Conservation (phyloP, 139 green algal species). For the Haematococcus lacustris region DNA sequence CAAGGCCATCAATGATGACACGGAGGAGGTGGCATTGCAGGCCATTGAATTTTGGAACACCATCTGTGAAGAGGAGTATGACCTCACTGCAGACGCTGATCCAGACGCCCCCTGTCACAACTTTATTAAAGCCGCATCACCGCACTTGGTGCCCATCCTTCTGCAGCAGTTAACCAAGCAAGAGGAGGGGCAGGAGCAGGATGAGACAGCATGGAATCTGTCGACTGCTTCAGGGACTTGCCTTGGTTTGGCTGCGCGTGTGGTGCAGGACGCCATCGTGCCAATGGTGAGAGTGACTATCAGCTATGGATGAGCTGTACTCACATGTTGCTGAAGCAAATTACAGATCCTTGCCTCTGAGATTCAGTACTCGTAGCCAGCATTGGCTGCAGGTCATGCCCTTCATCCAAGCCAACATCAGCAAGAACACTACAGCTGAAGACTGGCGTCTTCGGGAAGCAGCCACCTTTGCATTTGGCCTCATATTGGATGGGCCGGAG, state of each 20-base stretch:
- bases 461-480: conserved; percentile 93
- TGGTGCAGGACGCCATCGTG: conserved; percentile 73
- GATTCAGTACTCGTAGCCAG: no score
- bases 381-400: conserved; percentile 51
- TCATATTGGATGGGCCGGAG: conserved; percentile 87
- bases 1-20: conserved; percentile 76
- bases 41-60: conserved; percentile 95
- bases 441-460: conserved; percentile 91
- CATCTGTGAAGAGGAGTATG: conserved; percentile 46
- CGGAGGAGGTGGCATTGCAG: conserved; percentile 87
- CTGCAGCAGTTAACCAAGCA: conserved; percentile 95
- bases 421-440: conserved; percentile 49
- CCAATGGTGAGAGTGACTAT: conserved; percentile 51
- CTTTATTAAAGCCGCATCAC: conserved; percentile 78
- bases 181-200: conserved; percentile 85
- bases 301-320: no score
- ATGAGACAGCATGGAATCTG: conserved; percentile 88
- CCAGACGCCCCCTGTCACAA: conserved; percentile 42
- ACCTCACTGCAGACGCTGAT: conserved; percentile 46
- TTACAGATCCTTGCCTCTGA: no score
- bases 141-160: conserved; percentile 83
- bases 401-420: conserved; percentile 79
- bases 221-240: conserved; percentile 84
- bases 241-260: conserved; percentile 73
- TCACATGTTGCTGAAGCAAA: no score